phyloP scores from a whole-genome alignment of 2,329 filamentous ascomycete species.

The Leptographium radiaticola region DNA sequence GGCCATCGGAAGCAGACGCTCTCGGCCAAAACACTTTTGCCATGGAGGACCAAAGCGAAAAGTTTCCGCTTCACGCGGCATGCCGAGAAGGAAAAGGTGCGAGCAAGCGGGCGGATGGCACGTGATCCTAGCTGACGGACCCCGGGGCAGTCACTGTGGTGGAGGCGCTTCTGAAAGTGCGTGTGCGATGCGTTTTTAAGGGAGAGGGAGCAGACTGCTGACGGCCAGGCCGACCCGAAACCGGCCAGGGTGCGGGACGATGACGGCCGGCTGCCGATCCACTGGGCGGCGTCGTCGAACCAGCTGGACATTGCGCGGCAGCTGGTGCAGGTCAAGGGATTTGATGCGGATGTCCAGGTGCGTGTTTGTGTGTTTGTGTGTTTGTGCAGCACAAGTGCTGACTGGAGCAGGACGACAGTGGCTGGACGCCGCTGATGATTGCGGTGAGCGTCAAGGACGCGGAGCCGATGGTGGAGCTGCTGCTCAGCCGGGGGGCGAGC shows the following conservation, averaged over 20 bases:
- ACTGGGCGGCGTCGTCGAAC: slow-evolving; percentile 88
- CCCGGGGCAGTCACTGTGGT: slow-evolving; percentile 32
- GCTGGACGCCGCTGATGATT: slow-evolving; percentile 81
- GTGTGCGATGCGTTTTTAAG: background rate
- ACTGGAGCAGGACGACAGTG: slow-evolving; percentile 50
- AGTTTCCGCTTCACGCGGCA: slow-evolving; percentile 78
- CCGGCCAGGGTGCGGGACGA: slow-evolving; percentile 61
- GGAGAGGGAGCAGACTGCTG: background rate
- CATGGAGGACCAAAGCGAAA: slow-evolving; percentile 19
- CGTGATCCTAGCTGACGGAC: background rate
- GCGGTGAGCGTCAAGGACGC: slow-evolving; percentile 60
- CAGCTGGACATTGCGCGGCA: slow-evolving; percentile 60
- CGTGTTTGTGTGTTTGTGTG: background rate
- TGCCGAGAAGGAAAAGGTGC: slow-evolving; percentile 73
- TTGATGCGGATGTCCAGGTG: slow-evolving; percentile 67
- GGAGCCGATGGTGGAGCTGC: slow-evolving; percentile 52
- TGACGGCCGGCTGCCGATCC: slow-evolving; percentile 79
- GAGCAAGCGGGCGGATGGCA: slow-evolving; percentile 11
- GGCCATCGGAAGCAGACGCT: too few species aligned
- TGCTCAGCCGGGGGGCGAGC: slow-evolving; percentile 58
- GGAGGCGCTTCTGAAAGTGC: slow-evolving; percentile 61
- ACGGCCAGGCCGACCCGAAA: slow-evolving; percentile 54
- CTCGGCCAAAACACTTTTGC: too few species aligned
- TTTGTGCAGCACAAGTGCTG: background rate
- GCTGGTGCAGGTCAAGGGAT: slow-evolving; percentile 55